Evolutionary conservation across 805 yeast species (phyloP).

Genomic region (Ogataea haglerorum): DNA sequence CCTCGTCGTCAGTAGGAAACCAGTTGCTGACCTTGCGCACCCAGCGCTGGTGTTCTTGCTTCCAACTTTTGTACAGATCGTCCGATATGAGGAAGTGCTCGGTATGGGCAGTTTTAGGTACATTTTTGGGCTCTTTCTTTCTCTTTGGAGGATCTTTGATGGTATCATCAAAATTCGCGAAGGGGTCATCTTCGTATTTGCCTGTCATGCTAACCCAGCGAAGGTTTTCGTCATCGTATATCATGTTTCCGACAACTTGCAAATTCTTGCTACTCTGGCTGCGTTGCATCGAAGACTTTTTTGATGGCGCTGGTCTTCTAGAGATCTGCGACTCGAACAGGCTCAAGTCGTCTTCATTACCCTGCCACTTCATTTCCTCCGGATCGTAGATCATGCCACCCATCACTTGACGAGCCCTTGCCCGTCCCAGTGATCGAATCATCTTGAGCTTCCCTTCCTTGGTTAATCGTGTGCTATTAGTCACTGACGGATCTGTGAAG

Average conservation of each 20-base stretch:
- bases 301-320: constrained; percentile 36
- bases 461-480: constrained; percentile 25
- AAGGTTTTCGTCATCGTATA: constrained; percentile 53
- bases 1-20: constrained; percentile 31
- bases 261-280: constrained; percentile 26
- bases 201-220: constrained; percentile 55
- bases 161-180: constrained; percentile 43
- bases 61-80: constrained; percentile 30
- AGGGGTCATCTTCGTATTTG: constrained; percentile 42
- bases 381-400: constrained; percentile 55
- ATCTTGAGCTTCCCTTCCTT: constrained; percentile 32
- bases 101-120: constrained; percentile 2
- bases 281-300: constrained; percentile 20
- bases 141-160: constrained; percentile 20
- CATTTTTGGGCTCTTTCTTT: neutral
- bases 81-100: constrained; percentile 23
- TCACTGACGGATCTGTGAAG: constrained; percentile 4
- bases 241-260: constrained; percentile 54
- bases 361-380: constrained; percentile 54
- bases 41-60: constrained; percentile 35
- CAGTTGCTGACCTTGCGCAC: constrained; percentile 34
- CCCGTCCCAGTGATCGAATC: constrained; percentile 29
- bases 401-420: constrained; percentile 24
- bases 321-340: constrained; percentile 44
- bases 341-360: constrained; percentile 55